Base-by-base conservation (phyloP, 129 eudicot genomes). In the Flaveria bidentis region DNA sequence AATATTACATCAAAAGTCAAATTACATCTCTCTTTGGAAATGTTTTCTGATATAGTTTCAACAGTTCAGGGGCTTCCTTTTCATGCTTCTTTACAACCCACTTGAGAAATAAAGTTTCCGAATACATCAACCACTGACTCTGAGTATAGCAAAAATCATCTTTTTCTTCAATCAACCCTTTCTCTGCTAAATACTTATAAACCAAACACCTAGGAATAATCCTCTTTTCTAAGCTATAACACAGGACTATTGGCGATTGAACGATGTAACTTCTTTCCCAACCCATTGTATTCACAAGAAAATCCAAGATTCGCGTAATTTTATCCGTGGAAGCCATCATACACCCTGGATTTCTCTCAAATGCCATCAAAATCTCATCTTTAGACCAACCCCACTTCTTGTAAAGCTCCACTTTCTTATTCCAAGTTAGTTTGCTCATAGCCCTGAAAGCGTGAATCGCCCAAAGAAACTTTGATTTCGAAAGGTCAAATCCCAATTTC, bases 351-450 rank as follows among this genome's bases (percentile, higher is more conserved):
- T 66, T 57, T 65, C 73, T 85, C 78, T 69, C 74, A 63, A 88
- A 88, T 6, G 89, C 89, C 61, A 18, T n/a, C 1, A 68, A 25
- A 39, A 86, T 69, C 28, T 86, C 85, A 46, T 74, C 83, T 23
- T 87, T 52, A 18, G 91, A 71, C 84, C 78, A 88, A 72, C 92
- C 85, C 74, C 78, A 82, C 26, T 65, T 85, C 78, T 82, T 80
- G 65, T 64, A 85, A 60, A 73, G 66, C 75, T 82, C 82, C 44
- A 85, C 41, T 15, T 87, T 87, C 52, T 67, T 80, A 56, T 74
- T 81, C 92, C 92, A 87, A 44, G 84, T 84, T 0, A 78, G 57
- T 80, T 77, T 79, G 9, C 76, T 74, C 83, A 85, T 80, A 18
- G 82, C 62, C 56, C 77, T 74, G 23, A 85, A 6, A 2, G 80